Conservation (phyloP, 148 eudicot species). For the Vaccinium vitisidaea region DNA sequence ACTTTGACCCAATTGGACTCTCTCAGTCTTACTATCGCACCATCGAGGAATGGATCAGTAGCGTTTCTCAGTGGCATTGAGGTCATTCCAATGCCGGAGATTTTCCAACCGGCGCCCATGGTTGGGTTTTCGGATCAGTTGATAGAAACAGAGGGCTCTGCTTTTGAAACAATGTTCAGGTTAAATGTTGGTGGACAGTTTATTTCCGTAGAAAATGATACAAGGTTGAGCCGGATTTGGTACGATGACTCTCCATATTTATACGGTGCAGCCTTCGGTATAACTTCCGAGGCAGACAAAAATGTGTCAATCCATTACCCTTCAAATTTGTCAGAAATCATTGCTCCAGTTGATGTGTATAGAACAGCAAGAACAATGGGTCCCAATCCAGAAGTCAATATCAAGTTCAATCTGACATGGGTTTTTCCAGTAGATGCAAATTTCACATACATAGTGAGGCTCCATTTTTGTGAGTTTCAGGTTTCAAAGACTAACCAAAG, state of each 20-base stretch:
- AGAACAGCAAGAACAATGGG: conserved; percentile 66
- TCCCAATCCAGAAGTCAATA: conserved; percentile 44
- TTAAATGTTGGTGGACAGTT: conserved; percentile 79
- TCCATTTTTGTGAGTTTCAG: conserved; percentile 76
- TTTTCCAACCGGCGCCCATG: conserved; percentile 38
- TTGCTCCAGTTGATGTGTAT: conserved; percentile 67
- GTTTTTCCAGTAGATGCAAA: conserved; percentile 53
- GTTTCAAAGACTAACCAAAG: conserved; percentile 51
- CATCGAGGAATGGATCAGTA: conserved; percentile 32
- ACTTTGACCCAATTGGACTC: conserved; percentile 26
- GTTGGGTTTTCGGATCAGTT: conserved; percentile 42
- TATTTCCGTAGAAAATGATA: conserved; percentile 52
- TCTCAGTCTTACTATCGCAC: conserved; percentile 48
- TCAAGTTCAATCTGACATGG: conserved; percentile 72
- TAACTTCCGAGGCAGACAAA: conserved; percentile 33
- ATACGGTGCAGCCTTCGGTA: conserved; percentile 48
- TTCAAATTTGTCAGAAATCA: conserved; percentile 23
- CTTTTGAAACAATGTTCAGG: conserved; percentile 51
- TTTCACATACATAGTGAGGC: conserved; percentile 58
- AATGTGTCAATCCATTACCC: conserved; percentile 29
- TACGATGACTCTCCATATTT: conserved; percentile 78
- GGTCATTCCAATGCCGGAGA: conserved; percentile 45
- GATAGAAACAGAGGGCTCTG: not conserved
- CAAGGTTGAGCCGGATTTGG: conserved; percentile 74
- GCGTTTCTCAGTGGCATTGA: conserved; percentile 84